Base-by-base conservation (phyloP, 306 rosid species). In the Abrus pulchellus region DNA sequence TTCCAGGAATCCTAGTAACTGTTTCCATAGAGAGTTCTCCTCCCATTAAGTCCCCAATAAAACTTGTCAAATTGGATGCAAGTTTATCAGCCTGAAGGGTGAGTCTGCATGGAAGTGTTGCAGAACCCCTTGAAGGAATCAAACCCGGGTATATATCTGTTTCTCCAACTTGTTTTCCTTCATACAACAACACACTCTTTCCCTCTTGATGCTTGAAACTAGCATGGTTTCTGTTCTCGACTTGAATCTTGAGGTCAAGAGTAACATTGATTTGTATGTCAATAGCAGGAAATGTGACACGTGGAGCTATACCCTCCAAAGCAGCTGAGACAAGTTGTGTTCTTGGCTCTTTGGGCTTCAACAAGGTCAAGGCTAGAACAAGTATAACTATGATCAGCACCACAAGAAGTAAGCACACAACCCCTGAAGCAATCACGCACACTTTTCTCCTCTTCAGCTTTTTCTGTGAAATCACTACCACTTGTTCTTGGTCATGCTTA, bases 201-300 rank as follows among this genome's bases (percentile, higher is more conserved):
- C 92, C 97, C 4, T 40, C 65, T 9, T 28, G 83, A 32, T 90
- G 93, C 74, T 81, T 87, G 87, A 92, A 90, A 59, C 88, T 89
- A 7, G 81, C 91, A 1, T 43, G 82, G 78, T 92, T 92, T 60
- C 71, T 65, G 66, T 92, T 92, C 56, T 80, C 9, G 9, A 92
- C 77, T 1, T n/a, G 85, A 53, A 92, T 40, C 56, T 70, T 72
- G 57, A 90, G 53, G 45, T 88, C 82, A 32, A 92, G 77, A 3
- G 93, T 88, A 55, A 89, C 53, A 59, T 90, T 92, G 64, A 90
- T 62, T 56, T 88, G 81, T 11, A 92, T 11, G 50, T 83, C 38
- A 14, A 90, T 8, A 0, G 60, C 76, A 0, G 95, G 95, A 61
- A 90, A 20, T 4, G 91, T 62, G 75, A 92, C 0, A 1, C 86